A percentile compares a stretch with the other conserved stretches of the same genome.
phyloP scores from a whole-genome alignment of 306 rosid species.

The Cucurbita moschata region DNA sequence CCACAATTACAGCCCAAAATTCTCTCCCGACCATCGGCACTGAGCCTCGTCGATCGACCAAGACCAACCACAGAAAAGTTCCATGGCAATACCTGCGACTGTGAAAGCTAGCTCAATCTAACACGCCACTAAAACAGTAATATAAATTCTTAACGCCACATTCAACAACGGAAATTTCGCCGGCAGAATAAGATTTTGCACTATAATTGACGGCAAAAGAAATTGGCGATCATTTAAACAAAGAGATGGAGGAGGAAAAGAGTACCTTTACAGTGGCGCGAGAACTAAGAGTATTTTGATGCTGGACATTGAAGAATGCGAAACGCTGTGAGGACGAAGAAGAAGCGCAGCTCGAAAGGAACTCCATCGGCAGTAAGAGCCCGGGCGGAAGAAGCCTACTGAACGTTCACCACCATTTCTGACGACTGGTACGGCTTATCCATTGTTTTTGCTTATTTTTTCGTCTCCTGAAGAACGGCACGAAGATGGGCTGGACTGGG shows the following conservation, averaged over 20 bases:
- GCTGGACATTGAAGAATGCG: conserved; percentile 11
- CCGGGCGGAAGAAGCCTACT: neutral
- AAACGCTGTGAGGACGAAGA: conserved; percentile 9
- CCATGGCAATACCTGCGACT: neutral
- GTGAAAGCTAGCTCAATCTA: neutral
- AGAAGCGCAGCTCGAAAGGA: conserved; percentile 28
- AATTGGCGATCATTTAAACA: neutral
- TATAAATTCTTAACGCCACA: neutral
- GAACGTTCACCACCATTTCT: neutral
- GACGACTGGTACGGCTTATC: neutral
- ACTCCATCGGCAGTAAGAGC: conserved; percentile 28
- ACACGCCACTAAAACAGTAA: neutral
- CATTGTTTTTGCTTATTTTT: neutral
- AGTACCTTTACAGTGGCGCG: conserved; percentile 26
- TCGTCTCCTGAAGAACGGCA: neutral
- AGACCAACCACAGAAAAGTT: neutral
- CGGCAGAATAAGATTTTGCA: neutral
- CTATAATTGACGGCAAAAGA: neutral
- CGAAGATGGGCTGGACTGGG: neutral
- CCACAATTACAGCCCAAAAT: conserved; percentile 8
- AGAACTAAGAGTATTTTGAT: neutral
- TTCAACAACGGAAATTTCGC: neutral
- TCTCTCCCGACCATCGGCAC: neutral
- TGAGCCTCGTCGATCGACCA: conserved; percentile 1
- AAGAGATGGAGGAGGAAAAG: conserved; percentile 2